Evolutionary conservation across 2,329 filamentous ascomycete species (phyloP), one percentile per base, ranked within the genome.

Genomic region (Paraphaeosphaeria minitans): DNA sequence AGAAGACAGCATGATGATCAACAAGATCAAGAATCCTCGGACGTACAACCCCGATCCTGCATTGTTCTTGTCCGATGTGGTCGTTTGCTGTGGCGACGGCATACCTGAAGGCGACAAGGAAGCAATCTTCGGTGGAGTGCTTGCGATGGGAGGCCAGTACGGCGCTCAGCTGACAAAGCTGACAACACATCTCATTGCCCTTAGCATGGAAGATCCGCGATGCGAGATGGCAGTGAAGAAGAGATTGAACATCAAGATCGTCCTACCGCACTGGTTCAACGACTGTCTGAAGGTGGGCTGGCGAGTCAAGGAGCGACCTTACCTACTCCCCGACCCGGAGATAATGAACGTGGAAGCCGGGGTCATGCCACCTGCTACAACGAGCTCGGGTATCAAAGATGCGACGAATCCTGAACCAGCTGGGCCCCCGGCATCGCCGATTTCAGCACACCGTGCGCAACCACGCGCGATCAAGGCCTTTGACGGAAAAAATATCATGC

Each of bases 191-290:
- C 85, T 99, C 55, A 94, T 96, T 60, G 91, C 94, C 5, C 80
- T 97, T 60, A 87, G 86, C 5, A 82, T 90, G 74, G 88, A 93
- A 35, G 86, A 93, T 56, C 85, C 87, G 2, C 92, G 93, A 74
- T 90, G 89, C 61, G 72, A 83, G 60, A 74, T 86, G 55, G 89
- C 89, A 0, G 64, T 81, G 45, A 80, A 83, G 9, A 96, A 89
- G 75, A 84, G 84, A 2, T 81, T 91, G 55, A 87, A 87, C 55
- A 87, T 87, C 76, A 93, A 92, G 77, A 89, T 97, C 59, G 91
- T 99, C 19, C 82, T 99, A 53, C 95, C 95, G 39, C 95, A 98
- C 73, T 98, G 95, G 93, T 97, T 99, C 72, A 94, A 98, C 68
- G 94, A 97, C 74, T 99, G 95, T 77, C 85, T 99, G 66, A 95